These are phyloP conservation scores for Amauroascus verrucosus DNA, from an alignment of 2,329 filamentous ascomycete species.

Conservation along the genomic window DNA sequence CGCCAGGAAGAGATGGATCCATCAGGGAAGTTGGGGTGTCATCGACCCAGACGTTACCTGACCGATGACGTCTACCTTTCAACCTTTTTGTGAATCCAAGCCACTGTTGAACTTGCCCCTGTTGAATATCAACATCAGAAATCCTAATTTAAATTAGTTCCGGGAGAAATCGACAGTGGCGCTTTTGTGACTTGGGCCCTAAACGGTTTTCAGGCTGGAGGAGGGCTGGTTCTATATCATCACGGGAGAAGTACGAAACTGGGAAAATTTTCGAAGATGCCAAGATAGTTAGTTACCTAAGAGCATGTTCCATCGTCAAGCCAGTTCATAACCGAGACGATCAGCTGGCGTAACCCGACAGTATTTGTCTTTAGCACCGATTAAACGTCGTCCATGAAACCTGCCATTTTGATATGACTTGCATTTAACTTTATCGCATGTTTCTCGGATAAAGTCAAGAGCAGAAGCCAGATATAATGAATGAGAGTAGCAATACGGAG, in stretches of 20 bases:
- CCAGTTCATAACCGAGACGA: neutral
- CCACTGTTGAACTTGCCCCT: neutral
- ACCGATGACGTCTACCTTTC: neutral
- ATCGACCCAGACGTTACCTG: neutral
- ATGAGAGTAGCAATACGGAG: too few species aligned
- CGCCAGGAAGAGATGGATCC: neutral
- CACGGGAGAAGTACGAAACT: neutral
- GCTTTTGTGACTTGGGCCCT: neutral
- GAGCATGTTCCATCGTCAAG: neutral
- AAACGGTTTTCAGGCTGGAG: neutral
- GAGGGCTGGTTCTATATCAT: neutral
- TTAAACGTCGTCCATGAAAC: neutral
- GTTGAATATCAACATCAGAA: neutral
- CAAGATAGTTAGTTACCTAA: neutral
- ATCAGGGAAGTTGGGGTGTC: neutral
- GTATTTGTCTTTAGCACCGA: neutral
- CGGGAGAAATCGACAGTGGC: neutral
- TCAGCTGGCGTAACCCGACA: neutral
- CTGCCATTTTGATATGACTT: neutral
- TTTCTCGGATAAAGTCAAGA: neutral
- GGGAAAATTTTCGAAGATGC: neutral
- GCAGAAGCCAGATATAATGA: neutral
- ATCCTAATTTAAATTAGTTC: conserved; percentile 4
- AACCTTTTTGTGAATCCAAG: neutral
- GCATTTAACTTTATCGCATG: neutral